Conservation (phyloP, 768 basidiomycete genomes). For the Tricholoma flavovirens region DNA sequence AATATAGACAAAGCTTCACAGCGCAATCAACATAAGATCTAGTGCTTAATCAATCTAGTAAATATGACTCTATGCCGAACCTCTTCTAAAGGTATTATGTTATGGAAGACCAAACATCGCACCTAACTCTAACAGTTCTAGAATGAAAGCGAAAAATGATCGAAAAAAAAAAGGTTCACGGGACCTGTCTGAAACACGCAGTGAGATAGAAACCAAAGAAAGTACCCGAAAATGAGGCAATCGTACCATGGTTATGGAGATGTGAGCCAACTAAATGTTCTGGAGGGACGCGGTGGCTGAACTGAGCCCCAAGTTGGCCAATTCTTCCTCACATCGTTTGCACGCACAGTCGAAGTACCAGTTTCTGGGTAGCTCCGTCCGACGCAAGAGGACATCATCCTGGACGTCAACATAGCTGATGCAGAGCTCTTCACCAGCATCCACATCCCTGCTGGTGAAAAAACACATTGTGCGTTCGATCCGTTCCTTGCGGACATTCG, state of each 20-base stretch:
- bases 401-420: slow-evolving; percentile 48
- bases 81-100: neutral
- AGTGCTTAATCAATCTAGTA: neutral
- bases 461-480: slow-evolving; percentile 42
- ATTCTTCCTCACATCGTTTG: slow-evolving; percentile 34
- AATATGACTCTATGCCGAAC: neutral
- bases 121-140: neutral
- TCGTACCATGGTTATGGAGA: neutral
- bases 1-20: neutral
- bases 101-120: neutral
- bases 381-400: slow-evolving; percentile 31
- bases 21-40: neutral
- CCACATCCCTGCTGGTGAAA: slow-evolving; percentile 36
- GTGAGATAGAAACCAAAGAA: neutral
- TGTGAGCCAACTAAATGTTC: neutral
- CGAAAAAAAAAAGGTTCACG: neutral
- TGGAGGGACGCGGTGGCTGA: neutral
- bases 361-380: slow-evolving; percentile 35
- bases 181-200: slow-evolving; percentile 1
- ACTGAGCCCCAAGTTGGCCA: slow-evolving; percentile 7
- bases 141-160: neutral
- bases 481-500: slow-evolving; percentile 45
- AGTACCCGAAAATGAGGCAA: neutral
- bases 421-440: slow-evolving; percentile 49
- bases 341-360: slow-evolving; percentile 58